Evolutionary conservation across 2,329 filamentous ascomycete genomes (phyloP), one percentile per base, ranked within the genome.

Genomic region (Fusarium algeriense): DNA sequence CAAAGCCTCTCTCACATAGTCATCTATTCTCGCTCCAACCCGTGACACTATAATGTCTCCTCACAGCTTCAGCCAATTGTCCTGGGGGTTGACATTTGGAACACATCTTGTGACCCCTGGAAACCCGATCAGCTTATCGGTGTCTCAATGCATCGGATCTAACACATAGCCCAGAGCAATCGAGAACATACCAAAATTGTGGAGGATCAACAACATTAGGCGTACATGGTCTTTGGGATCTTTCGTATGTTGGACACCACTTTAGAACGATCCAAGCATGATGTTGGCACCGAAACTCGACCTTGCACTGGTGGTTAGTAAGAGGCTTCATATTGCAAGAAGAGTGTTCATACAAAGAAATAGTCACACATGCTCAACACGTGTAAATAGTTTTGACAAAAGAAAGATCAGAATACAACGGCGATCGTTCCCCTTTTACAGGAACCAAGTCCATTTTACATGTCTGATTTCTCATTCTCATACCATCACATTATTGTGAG

Each of bases 201-300:
- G 72, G 65, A 19, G 74, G 70, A 38, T 74, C 68, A 54, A 76
- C 70, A 54, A 76, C 53, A 26, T 66, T 76, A 23, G 74, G 74
- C 7, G 61, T 62, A 30, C 74, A 76, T 17, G 74, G 74, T 35
- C 46, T 72, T 49, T 75, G 59, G 4, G 69, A 76, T 52, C 61
- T 69, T 57, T 76, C 70, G 40, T 76, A 76, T 28, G 61, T 55
- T 14, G 54, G 44, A 52, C 74, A 76, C 74, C 74, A 76, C 48
- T 65, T 73, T n/a, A 66, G 64, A 37, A 76, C 74, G 30, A 76
- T 55, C 72, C 72, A 76, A 38, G 66, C 70, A 30, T 75, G 69
- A 41, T 76, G 74, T 30, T 66, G 66, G 64, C 74, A 76, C 15
- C 64, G 61, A 48, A 76, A 76, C 45, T 76, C 74, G 34, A 75